A percentile compares a stretch with the other conserved stretches of the same genome.
Conservation (phyloP, 1,139 yeast species). For the Sugiyamaella novakii region DNA sequence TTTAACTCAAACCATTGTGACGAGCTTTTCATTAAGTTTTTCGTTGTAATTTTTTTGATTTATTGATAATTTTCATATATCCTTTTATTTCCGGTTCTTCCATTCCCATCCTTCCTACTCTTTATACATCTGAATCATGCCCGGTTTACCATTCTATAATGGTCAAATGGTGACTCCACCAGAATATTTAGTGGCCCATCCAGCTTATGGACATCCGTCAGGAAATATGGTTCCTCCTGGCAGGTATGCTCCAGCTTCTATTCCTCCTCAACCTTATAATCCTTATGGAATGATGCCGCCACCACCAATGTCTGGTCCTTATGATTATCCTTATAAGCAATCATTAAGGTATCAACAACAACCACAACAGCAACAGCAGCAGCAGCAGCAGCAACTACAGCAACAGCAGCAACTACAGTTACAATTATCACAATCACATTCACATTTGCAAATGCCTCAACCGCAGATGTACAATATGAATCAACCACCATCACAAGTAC, state of each 20-base stretch:
- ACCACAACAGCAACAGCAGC: constrained; percentile 16
- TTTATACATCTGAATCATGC: constrained; percentile 25
- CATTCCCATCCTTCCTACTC: constrained; percentile 7
- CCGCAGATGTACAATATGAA: constrained; percentile 8
- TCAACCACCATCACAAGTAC: constrained; percentile 14
- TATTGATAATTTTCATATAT: too few species aligned
- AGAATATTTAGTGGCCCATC: constrained; percentile 24
- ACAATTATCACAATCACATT: constrained; percentile 20
- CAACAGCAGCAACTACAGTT: constrained; percentile 24
- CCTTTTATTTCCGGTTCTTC: neutral
- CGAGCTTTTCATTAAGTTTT: constrained; percentile 37
- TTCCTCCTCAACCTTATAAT: constrained; percentile 20
- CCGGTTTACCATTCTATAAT: constrained; percentile 32
- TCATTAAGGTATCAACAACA: constrained; percentile 17
- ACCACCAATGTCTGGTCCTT: constrained; percentile 5
- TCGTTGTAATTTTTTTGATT: too few species aligned
- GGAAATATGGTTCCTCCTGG: constrained; percentile 4
- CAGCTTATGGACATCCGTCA: constrained; percentile 14
- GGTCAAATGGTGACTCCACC: constrained; percentile 34
- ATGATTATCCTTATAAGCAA: constrained; percentile 16
- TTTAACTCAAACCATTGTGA: neutral
- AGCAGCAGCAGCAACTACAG: constrained; percentile 20
- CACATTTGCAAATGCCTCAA: constrained; percentile 17
- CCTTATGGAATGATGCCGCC: constrained; percentile 19
- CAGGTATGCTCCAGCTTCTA: constrained; percentile 17